Evolutionary conservation across 306 rosid species (phyloP).

Genomic region (Glycine latifolia): DNA sequence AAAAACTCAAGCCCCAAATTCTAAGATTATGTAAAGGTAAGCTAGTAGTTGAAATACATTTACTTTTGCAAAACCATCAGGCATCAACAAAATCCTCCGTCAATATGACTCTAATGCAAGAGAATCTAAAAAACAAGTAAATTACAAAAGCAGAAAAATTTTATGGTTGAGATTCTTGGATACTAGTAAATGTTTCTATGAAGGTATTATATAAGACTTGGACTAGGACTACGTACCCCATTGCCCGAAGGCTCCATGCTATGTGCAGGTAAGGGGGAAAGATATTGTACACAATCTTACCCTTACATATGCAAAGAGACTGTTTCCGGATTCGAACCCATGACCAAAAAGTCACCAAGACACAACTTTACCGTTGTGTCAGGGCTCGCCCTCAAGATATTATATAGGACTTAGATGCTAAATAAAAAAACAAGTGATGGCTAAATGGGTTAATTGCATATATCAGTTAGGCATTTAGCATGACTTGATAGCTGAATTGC

Average conservation of each 20-base stretch:
- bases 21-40: slow-evolving; percentile 5
- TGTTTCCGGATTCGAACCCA: no score
- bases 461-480: not conserved
- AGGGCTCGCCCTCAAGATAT: no score
- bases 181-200: not conserved
- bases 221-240: no score
- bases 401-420: slow-evolving; percentile 2
- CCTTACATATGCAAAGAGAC: no score
- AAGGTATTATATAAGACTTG: not conserved
- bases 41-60: slow-evolving; percentile 18
- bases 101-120: slow-evolving; percentile 19
- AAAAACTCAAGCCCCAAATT: no score
- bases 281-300: no score
- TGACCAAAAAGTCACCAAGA: no score
- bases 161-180: not conserved
- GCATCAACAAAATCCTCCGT: slow-evolving; percentile 9
- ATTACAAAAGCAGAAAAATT: slow-evolving; percentile 13
- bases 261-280: no score
- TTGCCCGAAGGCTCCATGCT: no score
- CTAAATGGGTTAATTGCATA: slow-evolving; percentile 14
- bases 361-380: no score
- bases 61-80: slow-evolving; percentile 1
- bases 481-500: slow-evolving; percentile 32
- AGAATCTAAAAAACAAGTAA: slow-evolving; percentile 27
- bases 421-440: slow-evolving; percentile 14